Conservation (phyloP, 2,329 filamentous ascomycete species). For the Sclerotinia nivalis region DNA sequence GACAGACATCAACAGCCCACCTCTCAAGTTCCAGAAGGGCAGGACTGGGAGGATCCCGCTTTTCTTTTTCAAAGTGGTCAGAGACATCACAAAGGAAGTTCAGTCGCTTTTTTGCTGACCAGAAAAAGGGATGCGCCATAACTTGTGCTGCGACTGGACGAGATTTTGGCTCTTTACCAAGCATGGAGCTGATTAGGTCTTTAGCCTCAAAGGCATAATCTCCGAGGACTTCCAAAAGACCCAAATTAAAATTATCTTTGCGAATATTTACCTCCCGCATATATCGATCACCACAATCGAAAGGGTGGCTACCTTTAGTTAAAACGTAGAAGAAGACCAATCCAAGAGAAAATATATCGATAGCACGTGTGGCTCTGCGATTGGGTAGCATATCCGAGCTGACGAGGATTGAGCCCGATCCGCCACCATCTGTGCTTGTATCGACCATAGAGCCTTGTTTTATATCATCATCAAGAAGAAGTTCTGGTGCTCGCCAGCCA, state of each 20-base stretch:
- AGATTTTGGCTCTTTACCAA: slow-evolving; percentile 53
- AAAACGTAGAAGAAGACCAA: slow-evolving; percentile 99
- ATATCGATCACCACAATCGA: slow-evolving; percentile 90
- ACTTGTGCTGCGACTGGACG: slow-evolving; percentile 76
- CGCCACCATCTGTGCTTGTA: slow-evolving; percentile 60
- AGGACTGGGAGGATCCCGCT: slow-evolving; percentile 74
- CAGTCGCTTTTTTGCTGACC: slow-evolving; percentile 84
- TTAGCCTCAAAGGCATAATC: slow-evolving; percentile 85
- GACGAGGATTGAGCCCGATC: slow-evolving; percentile 59
- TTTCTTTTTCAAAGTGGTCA: slow-evolving; percentile 93
- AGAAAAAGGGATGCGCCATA: slow-evolving; percentile 95
- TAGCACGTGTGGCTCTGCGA: slow-evolving; percentile 87
- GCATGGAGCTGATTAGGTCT: slow-evolving; percentile 83
- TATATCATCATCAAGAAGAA: slow-evolving; percentile 77
- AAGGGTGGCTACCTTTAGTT: slow-evolving; percentile 87
- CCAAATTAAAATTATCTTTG: slow-evolving; percentile 76
- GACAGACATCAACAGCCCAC: slow-evolving; percentile 55
- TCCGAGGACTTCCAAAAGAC: slow-evolving; percentile 71
- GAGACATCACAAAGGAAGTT: slow-evolving; percentile 95
- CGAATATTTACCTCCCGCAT: slow-evolving; percentile 98
- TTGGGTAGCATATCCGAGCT: slow-evolving; percentile 59
- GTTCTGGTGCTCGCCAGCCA: slow-evolving; percentile 93
- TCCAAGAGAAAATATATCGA: slow-evolving; percentile 95
- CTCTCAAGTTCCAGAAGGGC: slow-evolving; percentile 62
- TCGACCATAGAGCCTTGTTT: slow-evolving; percentile 52